A percentile compares a stretch with the other conserved stretches of the same genome.
Evolutionary conservation across 768 basidiomycete species (phyloP).

Genomic region (Lentinula edodes): DNA sequence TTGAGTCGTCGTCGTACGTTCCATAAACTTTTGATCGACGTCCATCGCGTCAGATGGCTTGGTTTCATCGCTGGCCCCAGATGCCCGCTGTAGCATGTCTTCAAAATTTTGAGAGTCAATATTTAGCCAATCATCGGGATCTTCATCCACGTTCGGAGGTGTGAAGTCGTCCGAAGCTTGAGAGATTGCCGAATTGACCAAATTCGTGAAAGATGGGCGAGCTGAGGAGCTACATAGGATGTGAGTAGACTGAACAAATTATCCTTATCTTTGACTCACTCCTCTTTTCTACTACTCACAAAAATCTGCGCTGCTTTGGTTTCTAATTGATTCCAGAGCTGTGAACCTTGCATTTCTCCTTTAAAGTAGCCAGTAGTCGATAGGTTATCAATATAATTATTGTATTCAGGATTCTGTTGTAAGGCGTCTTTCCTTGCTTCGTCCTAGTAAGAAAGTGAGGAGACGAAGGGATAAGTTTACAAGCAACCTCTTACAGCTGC

Average conservation of each 20-base stretch:
- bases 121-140: constrained; percentile 82
- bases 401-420: constrained; percentile 62
- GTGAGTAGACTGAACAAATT: neutral
- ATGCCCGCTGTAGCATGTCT: constrained; percentile 49
- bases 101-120: constrained; percentile 76
- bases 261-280: constrained; percentile 44
- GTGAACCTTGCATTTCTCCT: constrained; percentile 71
- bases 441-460: constrained; percentile 28
- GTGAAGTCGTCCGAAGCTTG: constrained; percentile 27
- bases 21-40: constrained; percentile 43
- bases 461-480: neutral
- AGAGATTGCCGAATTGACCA: constrained; percentile 60
- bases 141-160: constrained; percentile 39
- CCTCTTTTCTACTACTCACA: constrained; percentile 51
- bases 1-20: constrained; percentile 55
- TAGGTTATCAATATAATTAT: constrained; percentile 65
- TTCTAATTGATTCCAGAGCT: constrained; percentile 70
- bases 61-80: constrained; percentile 11
- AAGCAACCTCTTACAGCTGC: constrained; percentile 40
- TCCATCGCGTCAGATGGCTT: constrained; percentile 38
- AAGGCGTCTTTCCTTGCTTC: constrained; percentile 65
- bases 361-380: constrained; percentile 69
- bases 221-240: constrained; percentile 40
- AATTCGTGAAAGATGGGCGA: constrained; percentile 70
- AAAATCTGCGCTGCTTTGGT: constrained; percentile 64